A percentile compares a stretch with the other conserved stretches of the same genome.
Conservation (phyloP, 169 alveolate species). For the Plasmodium billcollinsi region DNA sequence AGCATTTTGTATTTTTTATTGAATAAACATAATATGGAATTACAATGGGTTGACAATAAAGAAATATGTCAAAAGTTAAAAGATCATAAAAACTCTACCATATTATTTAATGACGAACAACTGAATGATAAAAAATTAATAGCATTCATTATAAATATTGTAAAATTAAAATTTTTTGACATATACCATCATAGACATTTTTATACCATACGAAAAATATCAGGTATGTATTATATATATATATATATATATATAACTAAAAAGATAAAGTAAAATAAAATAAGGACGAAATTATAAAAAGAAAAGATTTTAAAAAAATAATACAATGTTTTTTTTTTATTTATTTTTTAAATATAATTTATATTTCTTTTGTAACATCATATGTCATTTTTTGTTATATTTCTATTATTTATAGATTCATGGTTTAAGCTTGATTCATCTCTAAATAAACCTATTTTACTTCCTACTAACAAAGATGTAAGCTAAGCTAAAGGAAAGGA, state of each 20-base stretch:
- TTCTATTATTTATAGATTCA: slow-evolving; percentile 22
- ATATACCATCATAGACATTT: slow-evolving; percentile 71
- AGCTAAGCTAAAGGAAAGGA: slow-evolving; percentile 3
- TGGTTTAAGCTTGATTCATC: slow-evolving; percentile 75
- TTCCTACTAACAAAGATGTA: slow-evolving; percentile 63
- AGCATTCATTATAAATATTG: slow-evolving; percentile 68
- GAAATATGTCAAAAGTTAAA: slow-evolving; percentile 59
- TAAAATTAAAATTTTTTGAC: slow-evolving; percentile 50
- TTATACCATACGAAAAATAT: slow-evolving; percentile 71
- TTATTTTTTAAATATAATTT: not conserved
- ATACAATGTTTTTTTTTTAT: not conserved
- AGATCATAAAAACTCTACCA: not conserved
- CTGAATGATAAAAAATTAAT: slow-evolving; percentile 45
- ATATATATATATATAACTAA: not conserved
- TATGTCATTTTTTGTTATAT: no score
- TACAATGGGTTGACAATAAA: slow-evolving; percentile 66
- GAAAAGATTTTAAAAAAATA: not conserved
- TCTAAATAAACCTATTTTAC: slow-evolving; percentile 28
- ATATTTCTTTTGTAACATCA: no score
- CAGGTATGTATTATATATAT: slow-evolving; percentile 37
- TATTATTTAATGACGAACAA: slow-evolving; percentile 34
- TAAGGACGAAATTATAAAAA: not conserved
- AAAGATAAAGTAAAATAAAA: slow-evolving; percentile 5
- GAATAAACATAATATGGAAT: slow-evolving; percentile 61
- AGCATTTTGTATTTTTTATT: slow-evolving; percentile 50